These are phyloP conservation scores for Yamadazyma sp. DNA, from an alignment of 1,139 yeast genomes.

Conservation along the genomic window DNA sequence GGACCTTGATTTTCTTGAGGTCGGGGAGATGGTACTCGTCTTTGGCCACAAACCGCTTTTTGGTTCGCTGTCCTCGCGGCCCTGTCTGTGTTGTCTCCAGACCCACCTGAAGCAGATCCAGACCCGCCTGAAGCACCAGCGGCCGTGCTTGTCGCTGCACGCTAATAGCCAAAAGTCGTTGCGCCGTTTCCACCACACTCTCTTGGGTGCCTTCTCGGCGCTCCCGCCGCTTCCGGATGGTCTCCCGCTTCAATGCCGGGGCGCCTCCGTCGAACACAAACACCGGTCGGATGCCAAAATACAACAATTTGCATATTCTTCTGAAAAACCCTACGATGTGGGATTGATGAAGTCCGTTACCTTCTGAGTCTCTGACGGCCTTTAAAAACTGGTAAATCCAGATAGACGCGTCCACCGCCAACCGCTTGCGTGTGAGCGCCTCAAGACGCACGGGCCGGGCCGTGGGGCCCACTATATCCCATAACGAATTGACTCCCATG, in stretches of 20 bases:
- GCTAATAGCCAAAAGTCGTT: slow-evolving; percentile 75
- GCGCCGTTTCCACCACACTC: slow-evolving; percentile 73
- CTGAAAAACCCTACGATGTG: slow-evolving; percentile 94
- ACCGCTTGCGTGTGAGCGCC: slow-evolving; percentile 66
- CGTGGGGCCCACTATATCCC: slow-evolving; percentile 90
- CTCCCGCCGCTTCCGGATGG: slow-evolving; percentile 69
- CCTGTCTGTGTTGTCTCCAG: no score
- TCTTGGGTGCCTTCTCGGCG: slow-evolving; percentile 75
- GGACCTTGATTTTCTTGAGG: slow-evolving; percentile 40
- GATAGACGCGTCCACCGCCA: slow-evolving; percentile 97
- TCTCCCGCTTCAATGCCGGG: slow-evolving; percentile 76
- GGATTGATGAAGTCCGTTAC: slow-evolving; percentile 73
- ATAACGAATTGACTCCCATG: slow-evolving; percentile 96
- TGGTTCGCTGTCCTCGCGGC: no score
- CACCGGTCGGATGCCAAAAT: slow-evolving; percentile 86
- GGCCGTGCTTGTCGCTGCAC: slow-evolving; percentile 59
- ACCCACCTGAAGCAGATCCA: no score
- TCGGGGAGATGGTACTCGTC: slow-evolving; percentile 90
- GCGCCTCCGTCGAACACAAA: slow-evolving; percentile 99
- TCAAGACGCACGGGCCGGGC: slow-evolving; percentile 90
- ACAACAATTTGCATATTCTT: slow-evolving; percentile 85
- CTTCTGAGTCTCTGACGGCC: slow-evolving; percentile 88
- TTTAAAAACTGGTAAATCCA: slow-evolving; percentile 97
- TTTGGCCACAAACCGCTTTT: slow-evolving; percentile 32
- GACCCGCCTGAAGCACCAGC: no score